Base-by-base conservation (phyloP, 345 rosid genomes). In the Rhizophora apiculata region DNA sequence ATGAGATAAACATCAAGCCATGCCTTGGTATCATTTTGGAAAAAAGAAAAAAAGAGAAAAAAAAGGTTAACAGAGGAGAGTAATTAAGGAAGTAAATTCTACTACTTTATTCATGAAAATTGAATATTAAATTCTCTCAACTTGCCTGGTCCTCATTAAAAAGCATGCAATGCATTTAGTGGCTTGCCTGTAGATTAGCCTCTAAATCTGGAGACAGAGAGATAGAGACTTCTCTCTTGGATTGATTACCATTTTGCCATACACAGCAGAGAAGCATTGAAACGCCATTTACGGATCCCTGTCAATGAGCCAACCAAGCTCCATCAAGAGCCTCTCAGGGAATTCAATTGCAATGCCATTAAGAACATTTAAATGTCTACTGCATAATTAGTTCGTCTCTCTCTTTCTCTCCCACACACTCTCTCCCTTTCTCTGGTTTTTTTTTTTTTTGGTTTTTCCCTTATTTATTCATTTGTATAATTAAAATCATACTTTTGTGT, bases 81-180 rank as follows among this genome's bases (percentile, higher is more conserved):
- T 13, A 11, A 43, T 43, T 13, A 11, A 43, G 13, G 18, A 15
- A 13, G 18, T 43, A 43, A 43, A 43, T 43, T 43, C 15, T 0
- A 43, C 5, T 43, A 15, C 19, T 43, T 43, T 43, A 13, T 43
- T 43, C 18, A 43, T 62, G 65, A 60, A 74, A 57, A 21, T 21
- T 10, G 67, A 46, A 77, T 71, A 43, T 13, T 81, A n/a, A 81
- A 68, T 72, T 74, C 68, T 74, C 68, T 68, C 77, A 57, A 65
- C 71, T 59, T 65, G 51, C 52, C 63, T 15, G 49, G 49, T 39
- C 19, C 74, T 60, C 73, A 68, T 71, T 73, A 70, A 67, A 77
- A 77, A 59, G 73, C 71, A 63, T 63, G 78, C 64, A 62, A 37
- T 11, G 80, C 80, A 75, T 75, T 79, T 27, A 79, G 69, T 75